Conservation (phyloP, 2,329 filamentous ascomycete species). For the Furcasterigmium sp. region DNA sequence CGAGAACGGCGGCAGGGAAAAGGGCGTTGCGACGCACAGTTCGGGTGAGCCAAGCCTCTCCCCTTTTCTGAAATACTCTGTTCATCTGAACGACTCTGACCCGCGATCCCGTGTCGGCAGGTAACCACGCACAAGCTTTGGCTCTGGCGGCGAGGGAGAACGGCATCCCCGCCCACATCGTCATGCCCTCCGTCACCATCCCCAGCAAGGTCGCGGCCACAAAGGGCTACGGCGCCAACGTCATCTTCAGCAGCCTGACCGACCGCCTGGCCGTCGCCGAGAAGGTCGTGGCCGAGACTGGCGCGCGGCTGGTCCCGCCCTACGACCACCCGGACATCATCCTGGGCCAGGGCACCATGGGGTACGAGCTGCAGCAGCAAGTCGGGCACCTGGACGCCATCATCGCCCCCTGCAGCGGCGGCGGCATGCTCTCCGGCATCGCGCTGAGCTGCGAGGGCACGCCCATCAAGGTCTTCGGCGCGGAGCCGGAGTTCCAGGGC, state of each 20-base stretch:
- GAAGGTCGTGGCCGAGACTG: slow-evolving; percentile 65
- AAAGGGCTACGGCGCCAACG: slow-evolving; percentile 65
- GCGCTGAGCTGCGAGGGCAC: slow-evolving; percentile 72
- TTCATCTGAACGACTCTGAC: not conserved
- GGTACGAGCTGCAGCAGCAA: slow-evolving; percentile 75
- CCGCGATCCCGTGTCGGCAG: slow-evolving; percentile 33
- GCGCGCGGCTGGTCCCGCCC: slow-evolving; percentile 76
- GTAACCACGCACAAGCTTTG: slow-evolving; percentile 92
- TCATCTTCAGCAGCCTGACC: slow-evolving; percentile 73
- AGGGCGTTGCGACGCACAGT: slow-evolving; percentile 84
- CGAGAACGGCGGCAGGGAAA: slow-evolving; percentile 50
- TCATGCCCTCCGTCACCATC: slow-evolving; percentile 85
- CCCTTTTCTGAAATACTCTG: no score
- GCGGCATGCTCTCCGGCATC: slow-evolving; percentile 79
- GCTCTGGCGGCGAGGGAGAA: slow-evolving; percentile 74
- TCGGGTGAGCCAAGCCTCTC: no score
- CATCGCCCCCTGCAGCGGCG: slow-evolving; percentile 80
- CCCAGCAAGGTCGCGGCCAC: slow-evolving; percentile 87
- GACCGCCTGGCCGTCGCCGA: slow-evolving; percentile 76
- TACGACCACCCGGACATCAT: slow-evolving; percentile 93
- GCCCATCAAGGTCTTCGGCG: slow-evolving; percentile 73
- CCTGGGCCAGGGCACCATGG: slow-evolving; percentile 87
- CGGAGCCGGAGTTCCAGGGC: slow-evolving; percentile 77
- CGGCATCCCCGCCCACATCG: slow-evolving; percentile 74
- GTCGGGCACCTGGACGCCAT: slow-evolving; percentile 62